Evolutionary conservation across 192 early-diverging fungal genomes (phyloP).

Genomic region (Paraglomus brasilianum): DNA sequence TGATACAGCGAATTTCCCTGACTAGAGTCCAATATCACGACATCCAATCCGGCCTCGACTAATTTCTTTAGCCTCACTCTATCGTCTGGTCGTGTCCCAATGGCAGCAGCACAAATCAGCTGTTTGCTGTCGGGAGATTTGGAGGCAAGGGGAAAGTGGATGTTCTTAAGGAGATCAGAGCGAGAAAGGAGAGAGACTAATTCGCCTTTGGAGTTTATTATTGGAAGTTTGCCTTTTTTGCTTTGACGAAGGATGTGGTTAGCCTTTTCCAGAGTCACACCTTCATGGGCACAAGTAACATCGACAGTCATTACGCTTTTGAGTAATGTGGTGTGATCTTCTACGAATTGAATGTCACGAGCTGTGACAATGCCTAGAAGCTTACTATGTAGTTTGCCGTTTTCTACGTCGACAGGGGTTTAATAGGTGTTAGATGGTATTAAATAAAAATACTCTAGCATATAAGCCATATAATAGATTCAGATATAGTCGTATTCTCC

Average conservation of each 20-base stretch:
- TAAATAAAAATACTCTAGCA: background rate
- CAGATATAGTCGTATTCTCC: constrained; percentile 30
- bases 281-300: constrained; percentile 80
- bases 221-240: constrained; percentile 97
- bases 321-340: constrained; percentile 62
- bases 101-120: constrained; percentile 90
- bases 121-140: constrained; percentile 82
- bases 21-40: constrained; percentile 93
- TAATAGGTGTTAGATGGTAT: background rate
- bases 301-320: constrained; percentile 88
- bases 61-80: constrained; percentile 76
- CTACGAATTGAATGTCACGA: constrained; percentile 93
- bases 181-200: constrained; percentile 90
- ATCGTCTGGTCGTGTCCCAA: constrained; percentile 90
- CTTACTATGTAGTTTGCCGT: constrained; percentile 84
- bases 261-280: constrained; percentile 88
- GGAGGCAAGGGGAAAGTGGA: constrained; percentile 91
- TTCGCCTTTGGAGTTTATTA: constrained; percentile 79
- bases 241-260: constrained; percentile 83
- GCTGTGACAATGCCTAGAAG: constrained; percentile 95
- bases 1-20: constrained; percentile 95
- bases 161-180: constrained; percentile 95
- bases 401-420: constrained; percentile 45
- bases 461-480: background rate
- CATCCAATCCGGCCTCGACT: constrained; percentile 93